Percentiles rank a stretch among this genome's conserved stretches.
These are phyloP conservation scores for Xylaria sp. DNA, from an alignment of 2,329 filamentous ascomycete species.

Conservation along the genomic window DNA sequence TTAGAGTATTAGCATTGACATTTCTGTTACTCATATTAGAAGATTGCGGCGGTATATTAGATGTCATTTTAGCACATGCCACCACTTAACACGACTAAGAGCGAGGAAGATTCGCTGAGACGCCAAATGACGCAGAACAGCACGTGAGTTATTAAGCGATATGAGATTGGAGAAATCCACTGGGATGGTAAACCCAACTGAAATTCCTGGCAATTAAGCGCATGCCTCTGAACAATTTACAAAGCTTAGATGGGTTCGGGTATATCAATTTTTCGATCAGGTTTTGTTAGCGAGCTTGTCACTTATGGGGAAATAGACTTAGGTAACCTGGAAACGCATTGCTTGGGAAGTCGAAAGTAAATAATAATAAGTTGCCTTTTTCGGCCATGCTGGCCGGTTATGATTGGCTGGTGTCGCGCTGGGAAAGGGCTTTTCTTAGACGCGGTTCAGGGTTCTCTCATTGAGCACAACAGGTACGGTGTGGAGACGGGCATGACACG, in stretches of 20 bases:
- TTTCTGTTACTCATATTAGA: neutral
- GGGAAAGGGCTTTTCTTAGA: constrained; percentile 34
- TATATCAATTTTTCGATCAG: neutral
- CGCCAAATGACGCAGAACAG: constrained; percentile 1
- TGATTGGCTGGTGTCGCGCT: constrained; percentile 45
- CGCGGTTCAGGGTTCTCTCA: constrained; percentile 37
- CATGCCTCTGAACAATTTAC: constrained; percentile 26
- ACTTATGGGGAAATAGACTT: constrained; percentile 21
- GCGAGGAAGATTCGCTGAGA: neutral
- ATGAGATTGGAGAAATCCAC: neutral
- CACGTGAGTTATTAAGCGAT: neutral
- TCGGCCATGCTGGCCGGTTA: constrained; percentile 37
- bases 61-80: constrained; percentile 32
- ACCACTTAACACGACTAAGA: neutral
- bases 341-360: constrained; percentile 28
- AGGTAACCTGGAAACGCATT: constrained; percentile 44
- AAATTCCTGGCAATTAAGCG: neutral
- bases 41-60: constrained; percentile 21
- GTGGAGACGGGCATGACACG: constrained; percentile 44
- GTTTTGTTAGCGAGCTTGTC: constrained; percentile 29
- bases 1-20: neutral
- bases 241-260: constrained; percentile 3
- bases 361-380: constrained; percentile 50
- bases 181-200: neutral
- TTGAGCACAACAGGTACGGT: constrained; percentile 38